phyloP scores from a whole-genome alignment of 371 early-diverging fungal species.

The Capillidium heterosporum region DNA sequence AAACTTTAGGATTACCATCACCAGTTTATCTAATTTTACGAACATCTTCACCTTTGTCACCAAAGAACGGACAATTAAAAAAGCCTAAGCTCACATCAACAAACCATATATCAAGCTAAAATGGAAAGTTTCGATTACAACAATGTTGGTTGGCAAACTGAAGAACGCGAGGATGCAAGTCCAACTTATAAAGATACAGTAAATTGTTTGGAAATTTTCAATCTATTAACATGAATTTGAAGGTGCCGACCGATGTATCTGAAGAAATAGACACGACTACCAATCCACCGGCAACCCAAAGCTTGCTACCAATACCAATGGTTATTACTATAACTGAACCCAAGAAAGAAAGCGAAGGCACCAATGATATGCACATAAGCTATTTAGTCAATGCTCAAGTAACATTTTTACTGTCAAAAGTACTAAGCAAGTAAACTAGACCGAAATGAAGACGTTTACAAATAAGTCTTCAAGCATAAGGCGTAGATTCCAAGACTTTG shows the following conservation, averaged over 20 bases:
- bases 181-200: not conserved
- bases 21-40: too few relatives aligned
- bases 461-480: slow-evolving; percentile 37
- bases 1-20: too few relatives aligned
- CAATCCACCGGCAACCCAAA: not conserved
- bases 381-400: slow-evolving; percentile 69
- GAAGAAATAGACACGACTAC: not conserved
- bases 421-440: not conserved
- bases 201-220: not conserved
- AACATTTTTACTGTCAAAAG: not conserved
- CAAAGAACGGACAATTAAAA: too few relatives aligned
- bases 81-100: too few relatives aligned
- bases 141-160: slow-evolving; percentile 3
- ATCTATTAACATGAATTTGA: not conserved
- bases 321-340: slow-evolving; percentile 49
- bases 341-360: slow-evolving; percentile 69
- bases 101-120: too few relatives aligned
- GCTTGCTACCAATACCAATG: slow-evolving; percentile 11
- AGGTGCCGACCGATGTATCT: not conserved
- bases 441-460: slow-evolving; percentile 30
- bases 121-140: slow-evolving; percentile 6
- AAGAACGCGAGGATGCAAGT: not conserved
- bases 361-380: slow-evolving; percentile 50
- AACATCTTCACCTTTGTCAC: too few relatives aligned
- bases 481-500: slow-evolving; percentile 85